Evolutionary conservation across 345 rosid genomes (phyloP).

Genomic region (Limnanthes douglasii): DNA sequence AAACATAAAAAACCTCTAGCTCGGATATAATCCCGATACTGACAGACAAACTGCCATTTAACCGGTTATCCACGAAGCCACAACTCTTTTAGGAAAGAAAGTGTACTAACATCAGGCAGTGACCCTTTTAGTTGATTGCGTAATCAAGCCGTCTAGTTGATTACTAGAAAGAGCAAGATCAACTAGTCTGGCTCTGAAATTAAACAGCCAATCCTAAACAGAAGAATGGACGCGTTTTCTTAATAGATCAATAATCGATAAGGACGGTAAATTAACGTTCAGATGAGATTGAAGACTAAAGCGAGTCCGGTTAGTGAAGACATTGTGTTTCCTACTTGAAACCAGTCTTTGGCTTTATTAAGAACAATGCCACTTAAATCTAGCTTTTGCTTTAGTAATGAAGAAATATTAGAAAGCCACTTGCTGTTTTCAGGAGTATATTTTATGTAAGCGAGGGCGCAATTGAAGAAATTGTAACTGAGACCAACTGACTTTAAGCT

Average conservation of each 20-base stretch:
- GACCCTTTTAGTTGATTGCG: neutral
- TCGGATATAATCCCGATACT: conserved; percentile 3
- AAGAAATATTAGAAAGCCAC: conserved; percentile 9
- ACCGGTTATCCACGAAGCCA: neutral
- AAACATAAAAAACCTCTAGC: conserved; percentile 4
- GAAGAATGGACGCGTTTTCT: neutral
- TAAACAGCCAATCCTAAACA: conserved; percentile 1
- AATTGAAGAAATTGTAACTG: neutral
- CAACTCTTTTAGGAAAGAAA: conserved; percentile 3
- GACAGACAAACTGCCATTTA: conserved; percentile 5
- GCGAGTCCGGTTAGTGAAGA: neutral
- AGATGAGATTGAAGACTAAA: neutral
- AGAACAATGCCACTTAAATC: conserved; percentile 1
- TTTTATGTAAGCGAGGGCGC: neutral
- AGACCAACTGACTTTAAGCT: conserved; percentile 9
- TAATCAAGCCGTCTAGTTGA: neutral
- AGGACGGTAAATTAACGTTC: neutral
- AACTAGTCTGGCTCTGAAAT: neutral
- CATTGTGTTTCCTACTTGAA: neutral
- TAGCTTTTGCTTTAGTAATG: conserved; percentile 1
- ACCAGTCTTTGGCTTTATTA: neutral
- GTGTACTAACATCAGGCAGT: conserved; percentile 2
- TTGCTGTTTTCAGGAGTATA: neutral
- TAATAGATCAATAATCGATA: neutral
- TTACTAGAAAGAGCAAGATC: neutral